Evolutionary conservation across 2,329 filamentous ascomycete species (phyloP), one percentile per base, ranked within the genome.

Genomic region (Zelopaecilomyces penicillatus): DNA sequence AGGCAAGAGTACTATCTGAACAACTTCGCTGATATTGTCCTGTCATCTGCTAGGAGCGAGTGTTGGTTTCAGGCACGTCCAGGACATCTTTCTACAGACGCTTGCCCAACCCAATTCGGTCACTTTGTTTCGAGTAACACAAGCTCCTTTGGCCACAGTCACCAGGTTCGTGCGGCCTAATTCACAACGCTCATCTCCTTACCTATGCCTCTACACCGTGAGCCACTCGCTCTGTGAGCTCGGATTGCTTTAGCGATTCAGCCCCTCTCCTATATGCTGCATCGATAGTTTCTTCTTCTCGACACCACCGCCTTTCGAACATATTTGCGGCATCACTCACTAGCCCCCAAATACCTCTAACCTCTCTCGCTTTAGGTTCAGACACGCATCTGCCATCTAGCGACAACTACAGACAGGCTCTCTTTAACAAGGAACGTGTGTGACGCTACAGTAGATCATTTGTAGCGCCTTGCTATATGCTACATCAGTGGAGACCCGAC

Each of bases 401-500:
- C 19, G 19, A 19, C 19, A 19, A 19, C 19, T 19, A 19, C 19
- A 19, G 19, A 19, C 19, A 19, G 19, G 19, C 19, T 19, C 19
- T 19, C 19, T 19, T 19, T 19, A 3, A 19, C 19, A 19, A 19
- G 19, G 19, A 19, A 19, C 19, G 19, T 19, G 19, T 19, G 19
- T 19, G 19, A 19, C 19, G 19, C 19, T 19, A 19, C 19, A 19
- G 19, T 19, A 19, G 19, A 19, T 19, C 19, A 19, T 19, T 19
- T 19, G 19, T 19, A 19, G 19, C 19, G 19, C 19, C 19, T 19
- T 27, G 27, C 49, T 58, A 48, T 38, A 57, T 59, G 54, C 52
- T 58, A 46, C 44, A 50, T 49, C 41, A 51, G 50, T 48, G 43
- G 41, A 47, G 48, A 44, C 50, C 44, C 34, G 45, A 55, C 39